Evolutionary conservation across 2,329 filamentous ascomycete species (phyloP).

Genomic region (Gnomoniopsis smithogilvyi): DNA sequence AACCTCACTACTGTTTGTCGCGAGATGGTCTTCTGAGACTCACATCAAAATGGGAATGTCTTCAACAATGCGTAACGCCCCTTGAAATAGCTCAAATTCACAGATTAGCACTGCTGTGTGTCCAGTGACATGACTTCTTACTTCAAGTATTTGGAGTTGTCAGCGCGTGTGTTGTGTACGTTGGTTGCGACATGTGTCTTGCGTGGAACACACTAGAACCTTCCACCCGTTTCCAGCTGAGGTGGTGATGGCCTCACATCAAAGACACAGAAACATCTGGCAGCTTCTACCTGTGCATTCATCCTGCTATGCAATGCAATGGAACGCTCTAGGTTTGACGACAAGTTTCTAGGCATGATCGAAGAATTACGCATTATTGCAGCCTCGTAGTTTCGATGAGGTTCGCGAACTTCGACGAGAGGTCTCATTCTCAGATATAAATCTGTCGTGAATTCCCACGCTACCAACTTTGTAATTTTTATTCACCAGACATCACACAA

Average conservation of each 20-base stretch:
- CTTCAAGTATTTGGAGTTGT: not conserved
- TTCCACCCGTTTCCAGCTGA: slow-evolving; percentile 24
- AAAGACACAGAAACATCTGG: slow-evolving; percentile 5
- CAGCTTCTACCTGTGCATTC: not conserved
- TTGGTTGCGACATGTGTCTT: not conserved
- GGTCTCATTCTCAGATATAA: slow-evolving; percentile 12
- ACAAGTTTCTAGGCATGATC: slow-evolving; percentile 9
- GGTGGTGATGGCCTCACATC: slow-evolving; percentile 8
- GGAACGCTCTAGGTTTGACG: slow-evolving; percentile 8
- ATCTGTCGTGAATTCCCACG: slow-evolving; percentile 2
- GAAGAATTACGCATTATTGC: slow-evolving; percentile 16
- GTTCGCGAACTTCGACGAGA: slow-evolving; percentile 9
- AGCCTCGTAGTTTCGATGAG: slow-evolving; percentile 11
- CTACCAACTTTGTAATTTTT: not conserved
- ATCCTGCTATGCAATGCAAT: slow-evolving; percentile 16
- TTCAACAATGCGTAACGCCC: too few species aligned
- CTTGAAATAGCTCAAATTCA: too few species aligned
- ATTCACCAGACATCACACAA: slow-evolving; percentile 1
- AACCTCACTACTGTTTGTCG: too few species aligned
- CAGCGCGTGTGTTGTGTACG: not conserved
- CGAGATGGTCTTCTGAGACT: too few species aligned
- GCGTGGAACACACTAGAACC: not conserved
- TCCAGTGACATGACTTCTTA: too few species aligned
- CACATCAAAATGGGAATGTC: not conserved
- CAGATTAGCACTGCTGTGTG: too few species aligned